Percentiles rank a stretch among this genome's conserved stretches.
Evolutionary conservation across 2,329 filamentous ascomycete species (phyloP).

Genomic region (Cladophialophora exuberans): DNA sequence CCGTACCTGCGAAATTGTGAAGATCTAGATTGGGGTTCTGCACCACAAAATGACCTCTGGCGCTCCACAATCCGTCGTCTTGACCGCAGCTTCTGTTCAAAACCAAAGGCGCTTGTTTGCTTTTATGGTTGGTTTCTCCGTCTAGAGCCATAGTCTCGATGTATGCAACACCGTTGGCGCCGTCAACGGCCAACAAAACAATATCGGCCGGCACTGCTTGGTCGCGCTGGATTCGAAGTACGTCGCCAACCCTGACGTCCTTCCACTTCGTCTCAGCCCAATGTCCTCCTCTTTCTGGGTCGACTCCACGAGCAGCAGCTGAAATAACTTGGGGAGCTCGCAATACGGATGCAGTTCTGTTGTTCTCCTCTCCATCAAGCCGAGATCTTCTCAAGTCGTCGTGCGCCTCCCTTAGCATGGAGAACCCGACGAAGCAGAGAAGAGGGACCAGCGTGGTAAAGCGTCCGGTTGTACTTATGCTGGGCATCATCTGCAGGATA

Average conservation of each 20-base stretch:
- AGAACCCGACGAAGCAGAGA: conserved; percentile 78
- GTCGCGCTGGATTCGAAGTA: conserved; percentile 74
- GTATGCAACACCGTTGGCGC: conserved; percentile 74
- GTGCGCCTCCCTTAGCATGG: conserved; percentile 88
- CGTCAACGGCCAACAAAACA: conserved; percentile 72
- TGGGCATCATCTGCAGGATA: conserved; percentile 86
- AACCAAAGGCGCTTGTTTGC: conserved; percentile 64
- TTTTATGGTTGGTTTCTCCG: conserved; percentile 66
- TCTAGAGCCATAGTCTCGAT: conserved; percentile 65
- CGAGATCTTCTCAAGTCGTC: conserved; percentile 84
- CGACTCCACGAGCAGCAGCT: too few species aligned
- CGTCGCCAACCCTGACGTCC: conserved; percentile 76
- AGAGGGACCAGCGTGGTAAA: conserved; percentile 86
- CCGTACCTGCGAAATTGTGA: conserved; percentile 67
- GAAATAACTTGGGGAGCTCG: conserved; percentile 2
- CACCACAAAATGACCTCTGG: conserved; percentile 57
- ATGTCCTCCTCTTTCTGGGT: too few species aligned
- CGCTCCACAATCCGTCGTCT: conserved; percentile 45
- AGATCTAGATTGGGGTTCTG: conserved; percentile 67
- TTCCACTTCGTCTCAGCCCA: conserved; percentile 77
- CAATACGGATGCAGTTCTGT: conserved; percentile 50
- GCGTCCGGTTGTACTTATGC: conserved; percentile 82
- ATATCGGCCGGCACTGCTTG: conserved; percentile 79
- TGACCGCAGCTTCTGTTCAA: conserved; percentile 61
- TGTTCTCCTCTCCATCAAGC: conserved; percentile 85